phyloP scores from a whole-genome alignment of 805 yeast species.

The Schizosaccharomyces lindneri region DNA sequence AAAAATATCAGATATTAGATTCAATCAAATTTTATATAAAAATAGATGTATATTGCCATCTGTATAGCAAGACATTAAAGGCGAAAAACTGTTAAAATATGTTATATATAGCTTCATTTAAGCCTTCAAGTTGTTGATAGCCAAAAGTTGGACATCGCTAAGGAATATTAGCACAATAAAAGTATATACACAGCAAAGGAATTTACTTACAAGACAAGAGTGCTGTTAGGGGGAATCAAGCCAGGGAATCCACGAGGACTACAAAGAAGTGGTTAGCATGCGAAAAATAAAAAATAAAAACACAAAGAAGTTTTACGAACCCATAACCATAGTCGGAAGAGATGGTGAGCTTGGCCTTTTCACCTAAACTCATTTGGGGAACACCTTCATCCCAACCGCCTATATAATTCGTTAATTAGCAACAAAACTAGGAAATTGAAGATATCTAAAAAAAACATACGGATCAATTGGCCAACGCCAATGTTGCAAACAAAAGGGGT shows the following conservation, averaged over 20 bases:
- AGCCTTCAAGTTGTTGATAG: not conserved
- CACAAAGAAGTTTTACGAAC: no score
- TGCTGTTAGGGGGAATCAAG: constrained; percentile 86
- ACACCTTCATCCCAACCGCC: constrained; percentile 85
- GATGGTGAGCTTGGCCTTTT: constrained; percentile 75
- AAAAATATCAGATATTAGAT: no score
- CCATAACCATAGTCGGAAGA: constrained; percentile 84
- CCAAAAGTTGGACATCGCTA: not conserved
- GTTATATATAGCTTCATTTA: not conserved
- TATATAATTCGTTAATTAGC: not conserved
- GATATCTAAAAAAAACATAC: constrained; percentile 9
- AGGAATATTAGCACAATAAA: no score
- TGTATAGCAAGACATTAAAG: no score
- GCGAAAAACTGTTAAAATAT: no score
- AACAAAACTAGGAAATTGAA: not conserved
- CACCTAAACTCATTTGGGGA: constrained; percentile 77
- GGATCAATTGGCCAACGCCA: constrained; percentile 90
- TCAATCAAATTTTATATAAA: no score
- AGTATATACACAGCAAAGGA: not conserved
- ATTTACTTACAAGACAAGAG: constrained; percentile 31
- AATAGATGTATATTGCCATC: no score
- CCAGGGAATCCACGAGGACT: constrained; percentile 87
- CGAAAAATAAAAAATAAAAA: no score
- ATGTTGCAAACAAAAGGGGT: constrained; percentile 82
- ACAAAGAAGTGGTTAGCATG: no score